phyloP scores from a whole-genome alignment of 2,329 filamentous ascomycete genomes.

The Xylariaceae sp. region DNA sequence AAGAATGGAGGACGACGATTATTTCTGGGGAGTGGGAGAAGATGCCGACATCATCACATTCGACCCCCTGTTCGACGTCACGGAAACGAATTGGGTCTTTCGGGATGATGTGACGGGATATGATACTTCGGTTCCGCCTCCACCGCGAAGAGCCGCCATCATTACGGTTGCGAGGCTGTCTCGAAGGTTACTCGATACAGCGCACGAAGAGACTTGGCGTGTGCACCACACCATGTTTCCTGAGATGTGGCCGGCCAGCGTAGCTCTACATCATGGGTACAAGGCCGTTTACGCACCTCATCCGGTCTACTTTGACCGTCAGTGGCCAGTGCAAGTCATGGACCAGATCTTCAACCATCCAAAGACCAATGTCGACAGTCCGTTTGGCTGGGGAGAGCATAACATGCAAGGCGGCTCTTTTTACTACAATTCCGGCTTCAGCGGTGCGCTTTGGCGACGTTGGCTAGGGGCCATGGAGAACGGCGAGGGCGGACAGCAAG shows the following conservation, averaged over 20 bases:
- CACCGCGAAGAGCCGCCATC: slow-evolving; percentile 54
- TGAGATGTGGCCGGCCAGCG: slow-evolving; percentile 57
- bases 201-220: slow-evolving; percentile 52
- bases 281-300: slow-evolving; percentile 85
- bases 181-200: slow-evolving; percentile 47
- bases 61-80: slow-evolving; percentile 56
- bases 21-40: slow-evolving; percentile 54
- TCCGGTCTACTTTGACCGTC: slow-evolving; percentile 60
- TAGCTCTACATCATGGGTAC: slow-evolving; percentile 63
- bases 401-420: slow-evolving; percentile 64
- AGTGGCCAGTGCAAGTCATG: slow-evolving; percentile 54
- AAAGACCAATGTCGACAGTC: slow-evolving; percentile 44
- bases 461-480: slow-evolving; percentile 44
- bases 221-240: slow-evolving; percentile 53
- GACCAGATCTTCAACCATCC: slow-evolving; percentile 61
- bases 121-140: slow-evolving; percentile 41
- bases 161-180: slow-evolving; percentile 52
- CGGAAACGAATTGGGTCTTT: slow-evolving; percentile 53
- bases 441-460: slow-evolving; percentile 55
- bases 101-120: slow-evolving; percentile 54
- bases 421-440: slow-evolving; percentile 63
- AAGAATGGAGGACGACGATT: slow-evolving; percentile 60
- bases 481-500: slow-evolving; percentile 29
- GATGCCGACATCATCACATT: slow-evolving; percentile 57
- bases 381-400: slow-evolving; percentile 59